A percentile compares a stretch with the other conserved stretches of the same genome.
phyloP scores from a whole-genome alignment of 345 rosid species.

The Populus euphratica region DNA sequence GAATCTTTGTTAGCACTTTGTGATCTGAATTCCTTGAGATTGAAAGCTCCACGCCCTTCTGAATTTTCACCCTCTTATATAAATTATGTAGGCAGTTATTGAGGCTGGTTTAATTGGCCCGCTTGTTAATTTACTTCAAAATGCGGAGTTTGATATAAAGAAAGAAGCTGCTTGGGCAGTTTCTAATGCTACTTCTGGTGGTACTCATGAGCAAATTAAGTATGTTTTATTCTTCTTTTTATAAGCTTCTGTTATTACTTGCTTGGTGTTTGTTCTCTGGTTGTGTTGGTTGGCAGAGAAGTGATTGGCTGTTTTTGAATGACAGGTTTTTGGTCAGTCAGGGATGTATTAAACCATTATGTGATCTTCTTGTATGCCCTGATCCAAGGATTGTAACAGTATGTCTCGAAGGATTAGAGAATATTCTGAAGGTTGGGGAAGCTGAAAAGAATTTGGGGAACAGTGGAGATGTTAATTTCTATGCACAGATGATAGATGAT shows the following conservation, averaged over 20 bases:
- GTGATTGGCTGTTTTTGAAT: not conserved
- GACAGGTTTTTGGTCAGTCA: constrained; percentile 24
- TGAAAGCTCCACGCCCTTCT: not conserved
- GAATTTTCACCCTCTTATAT: not conserved
- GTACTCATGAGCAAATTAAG: constrained; percentile 22
- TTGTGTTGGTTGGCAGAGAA: not conserved
- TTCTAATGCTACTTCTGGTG: constrained; percentile 32
- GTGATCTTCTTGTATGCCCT: constrained; percentile 32
- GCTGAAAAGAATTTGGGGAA: constrained; percentile 19
- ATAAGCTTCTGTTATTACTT: not conserved
- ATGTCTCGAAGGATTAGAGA: constrained; percentile 29
- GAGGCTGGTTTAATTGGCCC: constrained; percentile 22
- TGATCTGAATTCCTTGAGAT: not conserved
- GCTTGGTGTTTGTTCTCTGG: not conserved
- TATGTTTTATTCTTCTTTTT: not conserved
- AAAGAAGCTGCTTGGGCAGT: constrained; percentile 37
- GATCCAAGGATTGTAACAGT: constrained; percentile 33
- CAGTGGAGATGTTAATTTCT: constrained; percentile 16
- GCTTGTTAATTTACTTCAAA: constrained; percentile 21
- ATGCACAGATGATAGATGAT: constrained; percentile 21
- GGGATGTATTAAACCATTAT: constrained; percentile 29
- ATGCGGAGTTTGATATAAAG: constrained; percentile 32
- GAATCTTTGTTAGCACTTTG: not conserved
- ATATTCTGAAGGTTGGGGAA: constrained; percentile 27
- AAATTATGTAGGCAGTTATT: constrained; percentile 20